Evolutionary conservation across 371 early-diverging fungal species (phyloP).

Genomic region (Mucor irregularis): DNA sequence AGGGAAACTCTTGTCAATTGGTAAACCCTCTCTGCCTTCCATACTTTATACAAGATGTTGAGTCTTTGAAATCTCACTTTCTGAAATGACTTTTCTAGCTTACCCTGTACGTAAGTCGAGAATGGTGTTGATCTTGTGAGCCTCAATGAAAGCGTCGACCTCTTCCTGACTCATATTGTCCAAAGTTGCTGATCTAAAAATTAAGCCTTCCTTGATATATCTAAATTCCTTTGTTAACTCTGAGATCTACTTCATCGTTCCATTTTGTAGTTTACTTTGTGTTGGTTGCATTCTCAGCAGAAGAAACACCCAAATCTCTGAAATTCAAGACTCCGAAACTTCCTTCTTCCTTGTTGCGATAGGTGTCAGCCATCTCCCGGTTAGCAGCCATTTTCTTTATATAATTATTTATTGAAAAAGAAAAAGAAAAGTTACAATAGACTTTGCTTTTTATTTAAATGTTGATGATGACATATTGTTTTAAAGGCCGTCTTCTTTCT

Average conservation of each 20-base stretch:
- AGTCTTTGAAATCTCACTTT: neutral
- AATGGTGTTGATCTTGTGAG: conserved; percentile 29
- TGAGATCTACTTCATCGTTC: neutral
- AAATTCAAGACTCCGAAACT: conserved; percentile 32
- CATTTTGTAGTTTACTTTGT: conserved; percentile 13
- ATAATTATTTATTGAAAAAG: neutral
- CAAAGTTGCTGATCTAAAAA: conserved; percentile 34
- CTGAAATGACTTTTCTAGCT: neutral
- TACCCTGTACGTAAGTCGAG: conserved; percentile 31
- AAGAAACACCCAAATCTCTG: conserved; percentile 30
- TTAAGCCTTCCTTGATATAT: conserved; percentile 26
- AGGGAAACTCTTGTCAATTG: conserved; percentile 36
- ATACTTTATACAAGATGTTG: neutral
- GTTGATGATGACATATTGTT: neutral
- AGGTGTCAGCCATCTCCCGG: conserved; percentile 5
- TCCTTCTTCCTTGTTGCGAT: conserved; percentile 19
- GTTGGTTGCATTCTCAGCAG: conserved; percentile 21
- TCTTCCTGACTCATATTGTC: conserved; percentile 28
- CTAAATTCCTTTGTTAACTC: too few relatives aligned
- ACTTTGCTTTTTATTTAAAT: too few relatives aligned
- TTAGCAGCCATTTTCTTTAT: neutral
- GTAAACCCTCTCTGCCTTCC: conserved; percentile 29
- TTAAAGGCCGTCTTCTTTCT: neutral
- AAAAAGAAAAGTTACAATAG: neutral
- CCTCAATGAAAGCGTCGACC: conserved; percentile 22